Evolutionary conservation across 2,329 filamentous ascomycete genomes (phyloP).

Genomic region (Alternaria longipes): DNA sequence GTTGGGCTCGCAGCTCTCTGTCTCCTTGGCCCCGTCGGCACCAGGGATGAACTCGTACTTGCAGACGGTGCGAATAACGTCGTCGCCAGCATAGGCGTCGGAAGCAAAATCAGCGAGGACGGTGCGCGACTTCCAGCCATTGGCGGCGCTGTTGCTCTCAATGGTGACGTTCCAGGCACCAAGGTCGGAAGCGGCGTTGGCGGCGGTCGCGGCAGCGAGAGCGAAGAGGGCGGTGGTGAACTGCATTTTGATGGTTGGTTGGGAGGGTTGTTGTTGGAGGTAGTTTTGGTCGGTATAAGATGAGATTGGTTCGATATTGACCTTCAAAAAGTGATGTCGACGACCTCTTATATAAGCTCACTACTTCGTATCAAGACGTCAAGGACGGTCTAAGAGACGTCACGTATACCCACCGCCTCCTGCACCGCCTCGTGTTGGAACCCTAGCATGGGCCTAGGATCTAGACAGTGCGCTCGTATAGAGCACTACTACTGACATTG

Average conservation of each 20-base stretch:
- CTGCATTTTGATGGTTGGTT: conserved; percentile 4
- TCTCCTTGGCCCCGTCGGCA: neutral
- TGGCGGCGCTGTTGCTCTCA: neutral
- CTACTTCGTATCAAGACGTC: conserved; percentile 2
- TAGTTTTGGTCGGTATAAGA: neutral
- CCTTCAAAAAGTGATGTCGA: neutral
- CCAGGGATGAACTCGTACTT: conserved; percentile 4
- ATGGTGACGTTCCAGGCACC: conserved; percentile 8
- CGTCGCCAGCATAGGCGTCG: conserved; percentile 10
- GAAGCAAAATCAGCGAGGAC: conserved; percentile 18
- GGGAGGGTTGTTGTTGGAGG: neutral
- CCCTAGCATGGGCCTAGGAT: conserved; percentile 1
- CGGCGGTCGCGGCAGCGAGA: conserved; percentile 1
- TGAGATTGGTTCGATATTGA: neutral
- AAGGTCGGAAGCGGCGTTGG: neutral
- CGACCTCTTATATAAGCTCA: neutral
- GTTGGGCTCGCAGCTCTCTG: conserved; percentile 2
- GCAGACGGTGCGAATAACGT: conserved; percentile 10
- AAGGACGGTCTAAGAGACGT: conserved; percentile 1
- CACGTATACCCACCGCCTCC: conserved; percentile 1
- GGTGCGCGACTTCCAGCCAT: neutral
- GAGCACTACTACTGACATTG: neutral
- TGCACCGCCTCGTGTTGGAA: neutral
- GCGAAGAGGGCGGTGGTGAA: conserved; percentile 11
- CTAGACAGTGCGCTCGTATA: neutral